These are phyloP conservation scores for Fraxinus platypoda DNA, from an alignment of 305 asterid genomes.

Conservation along the genomic window DNA sequence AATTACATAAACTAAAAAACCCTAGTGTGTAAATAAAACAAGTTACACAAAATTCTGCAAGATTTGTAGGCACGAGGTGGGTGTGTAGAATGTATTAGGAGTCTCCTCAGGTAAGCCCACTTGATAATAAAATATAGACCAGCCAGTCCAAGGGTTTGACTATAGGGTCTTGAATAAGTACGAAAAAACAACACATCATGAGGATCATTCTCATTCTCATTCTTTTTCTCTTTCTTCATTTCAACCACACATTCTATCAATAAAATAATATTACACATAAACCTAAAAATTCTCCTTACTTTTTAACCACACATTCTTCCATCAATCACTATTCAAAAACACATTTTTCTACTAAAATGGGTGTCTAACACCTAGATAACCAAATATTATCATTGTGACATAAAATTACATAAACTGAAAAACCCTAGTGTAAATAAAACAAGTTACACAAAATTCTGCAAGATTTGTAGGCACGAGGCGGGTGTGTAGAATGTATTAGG, in stretches of 20 bases:
- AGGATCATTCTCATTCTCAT: too few species aligned
- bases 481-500: conserved; percentile 23
- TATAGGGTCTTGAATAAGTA: conserved; percentile 32
- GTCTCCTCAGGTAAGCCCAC: conserved; percentile 34
- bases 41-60: conserved; percentile 39
- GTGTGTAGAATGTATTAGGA: conserved; percentile 21
- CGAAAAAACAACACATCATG: conserved; percentile 42
- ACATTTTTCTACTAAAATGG: too few species aligned
- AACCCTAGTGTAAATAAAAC: neutral
- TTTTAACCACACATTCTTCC: too few species aligned
- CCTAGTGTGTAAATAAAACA: neutral
- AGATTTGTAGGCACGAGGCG: conserved; percentile 83
- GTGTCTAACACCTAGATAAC: too few species aligned
- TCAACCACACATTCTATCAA: too few species aligned
- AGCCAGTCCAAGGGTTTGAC: conserved; percentile 57
- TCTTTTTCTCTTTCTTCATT: too few species aligned
- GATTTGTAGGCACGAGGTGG: conserved; percentile 82
- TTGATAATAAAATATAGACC: conserved; percentile 45
- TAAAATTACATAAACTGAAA: neutral
- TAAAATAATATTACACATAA: too few species aligned
- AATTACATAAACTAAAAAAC: neutral
- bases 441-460: conserved; percentile 38
- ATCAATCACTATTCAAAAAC: too few species aligned
- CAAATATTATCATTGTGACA: neutral
- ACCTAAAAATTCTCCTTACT: too few species aligned